phyloP scores from a whole-genome alignment of 1,284 basidiomycete genomes.

The Cryptococcus deneoformans region DNA sequence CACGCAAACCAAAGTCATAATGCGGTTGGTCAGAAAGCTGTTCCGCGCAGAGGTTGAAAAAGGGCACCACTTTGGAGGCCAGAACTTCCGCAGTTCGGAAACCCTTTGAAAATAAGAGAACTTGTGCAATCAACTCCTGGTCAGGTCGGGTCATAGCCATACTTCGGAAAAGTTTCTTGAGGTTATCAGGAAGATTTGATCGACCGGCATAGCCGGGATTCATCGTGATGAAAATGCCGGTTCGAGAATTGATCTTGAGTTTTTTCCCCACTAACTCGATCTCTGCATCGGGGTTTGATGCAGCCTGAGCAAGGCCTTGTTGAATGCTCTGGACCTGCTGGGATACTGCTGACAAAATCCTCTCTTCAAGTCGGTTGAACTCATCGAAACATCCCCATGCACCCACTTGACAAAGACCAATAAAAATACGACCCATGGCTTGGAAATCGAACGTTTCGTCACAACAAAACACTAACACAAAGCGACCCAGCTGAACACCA shows the following conservation, averaged over 20 bases:
- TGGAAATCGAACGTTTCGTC: conserved; percentile 99
- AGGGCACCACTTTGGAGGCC: conserved; percentile 96
- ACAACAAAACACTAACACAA: conserved; percentile 98
- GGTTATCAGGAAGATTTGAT: conserved; percentile 92
- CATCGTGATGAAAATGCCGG: conserved; percentile 96
- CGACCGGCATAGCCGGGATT: conserved; percentile 97
- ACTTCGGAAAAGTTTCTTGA: conserved; percentile 63
- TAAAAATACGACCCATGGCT: conserved; percentile 99
- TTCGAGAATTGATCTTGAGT: conserved; percentile 89
- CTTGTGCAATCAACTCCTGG: conserved; percentile 97
- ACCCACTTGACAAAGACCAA: conserved; percentile 97
- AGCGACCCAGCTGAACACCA: conserved; percentile 94
- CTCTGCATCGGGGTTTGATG: conserved; percentile 77
- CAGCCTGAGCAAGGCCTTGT: conserved; percentile 80
- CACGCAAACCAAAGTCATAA: conserved; percentile 98
- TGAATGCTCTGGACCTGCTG: conserved; percentile 99
- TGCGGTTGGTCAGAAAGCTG: conserved; percentile 97
- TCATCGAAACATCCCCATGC: conserved; percentile 99
- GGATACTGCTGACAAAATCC: conserved; percentile 96
- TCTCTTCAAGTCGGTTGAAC: conserved; percentile 97
- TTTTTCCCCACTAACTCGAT: conserved; percentile 96
- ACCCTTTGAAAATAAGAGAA: conserved; percentile 99
- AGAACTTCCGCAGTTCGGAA: conserved; percentile 96
- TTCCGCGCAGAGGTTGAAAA: conserved; percentile 98
- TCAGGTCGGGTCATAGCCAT: conserved; percentile 99